A percentile compares a stretch with the other conserved stretches of the same genome.
Conservation (phyloP, 2,329 filamentous ascomycete genomes). For the Fusarium sp. region DNA sequence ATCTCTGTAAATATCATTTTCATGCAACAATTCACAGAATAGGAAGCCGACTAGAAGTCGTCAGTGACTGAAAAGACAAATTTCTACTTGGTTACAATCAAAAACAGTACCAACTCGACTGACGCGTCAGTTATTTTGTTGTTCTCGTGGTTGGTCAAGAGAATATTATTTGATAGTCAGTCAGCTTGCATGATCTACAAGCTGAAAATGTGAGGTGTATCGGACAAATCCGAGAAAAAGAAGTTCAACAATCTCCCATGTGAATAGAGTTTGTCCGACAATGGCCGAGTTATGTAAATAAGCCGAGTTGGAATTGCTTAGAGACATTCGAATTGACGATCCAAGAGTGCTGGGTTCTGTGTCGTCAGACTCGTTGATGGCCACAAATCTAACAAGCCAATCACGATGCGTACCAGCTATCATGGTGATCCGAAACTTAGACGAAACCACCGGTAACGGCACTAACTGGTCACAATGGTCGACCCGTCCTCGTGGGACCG, state of each 20-base stretch:
- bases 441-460: constrained; percentile 21
- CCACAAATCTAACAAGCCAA: constrained; percentile 21
- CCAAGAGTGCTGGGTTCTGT: constrained; percentile 17
- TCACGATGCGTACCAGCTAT: constrained; percentile 10
- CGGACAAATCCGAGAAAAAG: constrained; percentile 13
- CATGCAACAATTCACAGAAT: not conserved
- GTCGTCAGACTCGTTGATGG: constrained; percentile 8
- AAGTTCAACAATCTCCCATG: not conserved
- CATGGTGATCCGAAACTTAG: constrained; percentile 23
- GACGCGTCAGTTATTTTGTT: not conserved
- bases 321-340: constrained; percentile 9
- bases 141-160: constrained; percentile 16
- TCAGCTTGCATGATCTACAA: constrained; percentile 11
- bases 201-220: constrained; percentile 1
- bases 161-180: constrained; percentile 9
- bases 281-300: constrained; percentile 6
- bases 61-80: not conserved
- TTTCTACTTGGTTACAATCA: not conserved
- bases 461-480: constrained; percentile 18
- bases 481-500: constrained; percentile 23
- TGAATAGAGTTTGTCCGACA: not conserved
- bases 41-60: not conserved
- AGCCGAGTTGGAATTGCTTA: not conserved
- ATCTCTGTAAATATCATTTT: not conserved
- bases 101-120: not conserved